These are phyloP conservation scores for Chrysoporthe austroafricana DNA, from an alignment of 2,329 filamentous ascomycete species.

Conservation along the genomic window DNA sequence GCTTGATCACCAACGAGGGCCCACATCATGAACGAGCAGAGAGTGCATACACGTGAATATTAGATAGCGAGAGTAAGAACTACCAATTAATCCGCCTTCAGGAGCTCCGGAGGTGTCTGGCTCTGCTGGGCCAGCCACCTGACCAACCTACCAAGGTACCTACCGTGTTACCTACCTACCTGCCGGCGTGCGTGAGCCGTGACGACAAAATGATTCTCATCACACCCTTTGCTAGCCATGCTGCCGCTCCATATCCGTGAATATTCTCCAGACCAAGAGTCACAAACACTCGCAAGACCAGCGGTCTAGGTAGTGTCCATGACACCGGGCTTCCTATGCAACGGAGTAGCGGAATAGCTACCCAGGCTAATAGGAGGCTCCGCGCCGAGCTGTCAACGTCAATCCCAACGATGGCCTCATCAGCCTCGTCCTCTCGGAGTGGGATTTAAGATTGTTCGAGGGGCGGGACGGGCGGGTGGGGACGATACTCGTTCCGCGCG, in stretches of 20 bases:
- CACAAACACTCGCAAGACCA: no score
- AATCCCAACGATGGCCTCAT: no score
- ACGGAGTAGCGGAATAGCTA: no score
- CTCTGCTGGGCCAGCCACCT: not conserved
- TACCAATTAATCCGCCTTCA: not conserved
- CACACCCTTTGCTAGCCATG: not conserved
- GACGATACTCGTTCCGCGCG: no score
- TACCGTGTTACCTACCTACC: not conserved
- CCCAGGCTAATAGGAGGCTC: no score
- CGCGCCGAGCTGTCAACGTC: no score
- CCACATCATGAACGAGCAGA: not conserved
- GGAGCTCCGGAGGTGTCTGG: not conserved
- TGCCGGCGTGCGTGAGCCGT: not conserved
- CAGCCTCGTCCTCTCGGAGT: no score
- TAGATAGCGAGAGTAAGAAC: not conserved
- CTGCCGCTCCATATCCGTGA: not conserved
- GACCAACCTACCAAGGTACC: not conserved
- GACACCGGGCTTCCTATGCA: no score
- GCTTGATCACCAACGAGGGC: not conserved
- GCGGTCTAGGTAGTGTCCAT: no score
- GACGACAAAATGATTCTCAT: not conserved
- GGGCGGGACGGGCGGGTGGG: no score
- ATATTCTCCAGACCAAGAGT: not conserved
- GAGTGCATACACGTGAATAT: no score
- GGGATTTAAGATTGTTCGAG: no score